Percentiles rank a stretch among this genome's conserved stretches.
Conservation (phyloP, 257 asterid species). For the Scutellaria galericulata region DNA sequence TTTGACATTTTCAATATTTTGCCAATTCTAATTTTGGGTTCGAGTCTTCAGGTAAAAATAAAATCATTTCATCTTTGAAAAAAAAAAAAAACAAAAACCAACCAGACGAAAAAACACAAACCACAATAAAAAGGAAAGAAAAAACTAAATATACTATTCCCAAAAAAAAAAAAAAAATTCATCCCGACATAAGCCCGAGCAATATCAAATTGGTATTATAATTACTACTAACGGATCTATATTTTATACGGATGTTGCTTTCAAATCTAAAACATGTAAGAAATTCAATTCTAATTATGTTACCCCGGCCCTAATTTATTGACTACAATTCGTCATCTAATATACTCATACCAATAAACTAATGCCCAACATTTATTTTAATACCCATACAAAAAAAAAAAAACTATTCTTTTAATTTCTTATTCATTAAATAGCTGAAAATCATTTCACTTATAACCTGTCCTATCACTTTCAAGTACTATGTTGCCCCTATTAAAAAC, state of each 20-base stretch:
- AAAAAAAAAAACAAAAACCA: too few relatives aligned
- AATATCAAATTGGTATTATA: conserved; percentile 5
- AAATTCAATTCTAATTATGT: conserved; percentile 33
- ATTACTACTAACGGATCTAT: conserved; percentile 45
- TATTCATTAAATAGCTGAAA: conserved; percentile 25
- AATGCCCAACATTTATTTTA: conserved; percentile 25
- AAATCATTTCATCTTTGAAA: too few relatives aligned
- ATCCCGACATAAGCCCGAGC: conserved; percentile 21
- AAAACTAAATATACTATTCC: neutral
- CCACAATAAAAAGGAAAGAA: too few relatives aligned
- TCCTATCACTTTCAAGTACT: conserved; percentile 32
- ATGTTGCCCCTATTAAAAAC: conserved; percentile 27
- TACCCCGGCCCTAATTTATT: conserved; percentile 35
- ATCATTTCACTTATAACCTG: conserved; percentile 14
- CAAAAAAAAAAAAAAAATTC: neutral
- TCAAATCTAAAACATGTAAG: conserved; percentile 41
- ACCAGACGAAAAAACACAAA: too few relatives aligned
- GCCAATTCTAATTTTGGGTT: too few relatives aligned
- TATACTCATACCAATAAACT: conserved; percentile 22
- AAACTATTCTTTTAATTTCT: neutral
- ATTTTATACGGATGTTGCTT: conserved; percentile 33
- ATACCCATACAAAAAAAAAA: neutral
- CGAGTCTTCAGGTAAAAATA: too few relatives aligned
- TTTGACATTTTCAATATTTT: too few relatives aligned
- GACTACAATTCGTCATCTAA: conserved; percentile 31